Conservation (phyloP, 352 stramenopile species). For the Phytophthora macrochlamydospora region DNA sequence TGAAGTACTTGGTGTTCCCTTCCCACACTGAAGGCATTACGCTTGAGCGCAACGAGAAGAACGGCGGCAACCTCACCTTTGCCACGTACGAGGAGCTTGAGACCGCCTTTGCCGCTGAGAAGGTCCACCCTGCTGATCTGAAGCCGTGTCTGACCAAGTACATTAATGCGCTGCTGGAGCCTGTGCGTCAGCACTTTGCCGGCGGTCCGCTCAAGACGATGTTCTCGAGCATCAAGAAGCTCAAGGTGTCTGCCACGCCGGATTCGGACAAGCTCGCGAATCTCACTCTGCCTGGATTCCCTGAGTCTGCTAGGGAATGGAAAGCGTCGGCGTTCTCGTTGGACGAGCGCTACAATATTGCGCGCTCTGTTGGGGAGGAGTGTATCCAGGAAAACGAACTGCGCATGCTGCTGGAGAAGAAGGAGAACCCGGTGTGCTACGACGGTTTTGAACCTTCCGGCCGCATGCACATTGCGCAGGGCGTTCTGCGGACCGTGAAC, state of each 20-base stretch:
- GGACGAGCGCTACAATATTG: conserved; percentile 81
- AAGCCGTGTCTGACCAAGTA: conserved; percentile 94
- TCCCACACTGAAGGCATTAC: conserved; percentile 70
- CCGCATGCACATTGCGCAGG: conserved; percentile 99
- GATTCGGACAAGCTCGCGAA: conserved; percentile 81
- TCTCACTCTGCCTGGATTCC: conserved; percentile 64
- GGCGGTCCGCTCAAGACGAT: conserved; percentile 95
- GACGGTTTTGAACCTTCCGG: conserved; percentile 99
- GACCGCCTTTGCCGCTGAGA: conserved; percentile 89
- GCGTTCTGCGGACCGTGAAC: conserved; percentile 97
- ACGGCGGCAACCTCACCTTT: conserved; percentile 89
- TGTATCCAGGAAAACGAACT: conserved; percentile 94
- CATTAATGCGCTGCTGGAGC: conserved; percentile 95
- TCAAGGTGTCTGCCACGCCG: conserved; percentile 67
- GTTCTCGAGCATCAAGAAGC: conserved; percentile 93
- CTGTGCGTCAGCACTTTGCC: conserved; percentile 96
- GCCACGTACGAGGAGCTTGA: conserved; percentile 90
- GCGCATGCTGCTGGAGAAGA: conserved; percentile 83
- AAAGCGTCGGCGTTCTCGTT: conserved; percentile 78
- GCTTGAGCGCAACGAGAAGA: conserved; percentile 85
- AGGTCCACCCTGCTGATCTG: conserved; percentile 97
- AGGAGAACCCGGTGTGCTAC: conserved; percentile 93
- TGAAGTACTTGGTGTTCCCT: conserved; percentile 96
- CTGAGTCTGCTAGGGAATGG: conserved; percentile 68
- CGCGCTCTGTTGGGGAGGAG: conserved; percentile 91